Evolutionary conservation across 2,329 filamentous ascomycete genomes (phyloP).

Genomic region (Aspergillus pseudoglaucus): DNA sequence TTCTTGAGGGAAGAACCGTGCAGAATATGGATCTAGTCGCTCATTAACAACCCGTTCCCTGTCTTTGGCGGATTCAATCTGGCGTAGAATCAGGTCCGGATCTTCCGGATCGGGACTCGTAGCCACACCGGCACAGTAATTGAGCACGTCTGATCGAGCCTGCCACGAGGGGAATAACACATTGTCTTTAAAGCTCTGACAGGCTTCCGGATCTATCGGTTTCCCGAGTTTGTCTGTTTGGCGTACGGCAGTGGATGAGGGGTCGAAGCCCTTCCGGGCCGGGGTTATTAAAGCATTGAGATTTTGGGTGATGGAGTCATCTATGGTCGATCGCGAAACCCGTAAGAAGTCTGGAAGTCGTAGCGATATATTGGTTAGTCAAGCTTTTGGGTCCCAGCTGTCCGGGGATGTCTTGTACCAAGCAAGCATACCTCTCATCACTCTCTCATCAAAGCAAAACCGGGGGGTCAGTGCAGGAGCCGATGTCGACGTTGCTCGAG

Average conservation of each 20-base stretch:
- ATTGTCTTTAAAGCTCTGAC: conserved; percentile 64
- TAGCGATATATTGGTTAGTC: not conserved
- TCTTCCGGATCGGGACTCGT: conserved; percentile 82
- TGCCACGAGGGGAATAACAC: conserved; percentile 89
- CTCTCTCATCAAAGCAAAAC: conserved; percentile 68
- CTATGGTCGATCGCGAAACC: conserved; percentile 73
- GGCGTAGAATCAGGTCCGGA: conserved; percentile 63
- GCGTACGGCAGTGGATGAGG: conserved; percentile 64
- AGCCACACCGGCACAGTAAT: conserved; percentile 83
- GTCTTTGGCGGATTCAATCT: conserved; percentile 63
- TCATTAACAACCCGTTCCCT: conserved; percentile 75
- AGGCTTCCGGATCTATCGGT: conserved; percentile 57
- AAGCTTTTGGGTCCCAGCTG: not conserved
- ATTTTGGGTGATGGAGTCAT: conserved; percentile 90
- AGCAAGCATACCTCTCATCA: conserved; percentile 56
- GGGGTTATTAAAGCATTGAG: conserved; percentile 84
- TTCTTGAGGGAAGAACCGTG: conserved; percentile 68
- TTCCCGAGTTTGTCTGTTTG: conserved; percentile 43
- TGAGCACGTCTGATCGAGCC: conserved; percentile 70
- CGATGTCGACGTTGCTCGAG: conserved; percentile 30
- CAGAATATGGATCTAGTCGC: conserved; percentile 84
- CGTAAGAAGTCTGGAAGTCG: conserved; percentile 71
- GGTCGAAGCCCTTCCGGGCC: conserved; percentile 65
- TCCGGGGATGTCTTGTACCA: not conserved
- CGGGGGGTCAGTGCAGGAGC: conserved; percentile 59